Evolutionary conservation across 371 early-diverging fungal species (phyloP).

Genomic region (Rhizopus stolonifer): DNA sequence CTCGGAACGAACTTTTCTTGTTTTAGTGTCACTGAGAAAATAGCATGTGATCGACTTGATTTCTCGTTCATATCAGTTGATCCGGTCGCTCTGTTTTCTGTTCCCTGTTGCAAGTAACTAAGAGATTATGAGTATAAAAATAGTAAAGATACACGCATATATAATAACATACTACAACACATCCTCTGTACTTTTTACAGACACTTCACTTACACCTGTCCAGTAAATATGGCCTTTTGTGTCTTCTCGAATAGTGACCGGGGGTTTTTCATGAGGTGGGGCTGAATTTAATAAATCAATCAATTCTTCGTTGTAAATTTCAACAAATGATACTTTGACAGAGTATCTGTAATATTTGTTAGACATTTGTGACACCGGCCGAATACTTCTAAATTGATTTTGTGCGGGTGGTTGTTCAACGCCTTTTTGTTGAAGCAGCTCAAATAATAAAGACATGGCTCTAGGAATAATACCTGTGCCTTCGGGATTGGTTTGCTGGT

Average conservation of each 20-base stretch:
- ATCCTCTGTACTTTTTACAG: conserved; percentile 74
- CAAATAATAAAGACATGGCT: conserved; percentile 81
- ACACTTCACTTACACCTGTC: conserved; percentile 85
- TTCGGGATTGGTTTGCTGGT: conserved; percentile 51
- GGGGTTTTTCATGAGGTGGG: conserved; percentile 57
- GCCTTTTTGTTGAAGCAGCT: conserved; percentile 44
- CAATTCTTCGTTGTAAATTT: conserved; percentile 98
- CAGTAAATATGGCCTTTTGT: conserved; percentile 87
- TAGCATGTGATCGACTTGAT: conserved; percentile 97
- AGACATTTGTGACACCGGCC: conserved; percentile 7
- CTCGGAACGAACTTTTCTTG: conserved; percentile 62
- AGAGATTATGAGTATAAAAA: no score
- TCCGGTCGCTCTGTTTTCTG: conserved; percentile 86
- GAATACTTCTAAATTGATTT: conserved; percentile 11
- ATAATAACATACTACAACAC: conserved; percentile 75
- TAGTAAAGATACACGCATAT: no score
- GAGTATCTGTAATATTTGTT: conserved; percentile 36
- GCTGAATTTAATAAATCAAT: conserved; percentile 75
- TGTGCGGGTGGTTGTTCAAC: neutral
- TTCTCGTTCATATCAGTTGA: conserved; percentile 96
- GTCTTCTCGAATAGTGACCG: conserved; percentile 90
- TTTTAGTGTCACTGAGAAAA: conserved; percentile 90
- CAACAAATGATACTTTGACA: conserved; percentile 76
- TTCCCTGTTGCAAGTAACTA: conserved; percentile 74
- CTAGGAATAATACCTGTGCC: conserved; percentile 89